phyloP scores from a whole-genome alignment of 176 grass and related monocot genomes.

The Aechmea fasciata region DNA sequence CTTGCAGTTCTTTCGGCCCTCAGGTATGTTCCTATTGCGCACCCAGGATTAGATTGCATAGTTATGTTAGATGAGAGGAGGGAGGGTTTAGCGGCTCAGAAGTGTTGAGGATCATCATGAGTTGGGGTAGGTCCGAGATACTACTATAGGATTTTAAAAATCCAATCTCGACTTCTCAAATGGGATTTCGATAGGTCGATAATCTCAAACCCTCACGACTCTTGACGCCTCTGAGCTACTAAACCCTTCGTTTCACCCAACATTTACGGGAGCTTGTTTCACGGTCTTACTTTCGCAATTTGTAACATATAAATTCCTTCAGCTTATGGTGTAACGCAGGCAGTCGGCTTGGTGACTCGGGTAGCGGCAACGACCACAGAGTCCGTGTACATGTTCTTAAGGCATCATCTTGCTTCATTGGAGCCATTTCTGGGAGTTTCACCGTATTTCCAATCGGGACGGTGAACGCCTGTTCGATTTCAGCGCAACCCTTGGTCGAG shows the following conservation, averaged over 20 bases:
- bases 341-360: constrained; percentile 51
- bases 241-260: too few species aligned
- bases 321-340: constrained; percentile 31
- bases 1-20: constrained; percentile 67
- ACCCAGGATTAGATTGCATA: too few species aligned
- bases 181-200: too few species aligned
- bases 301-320: neutral
- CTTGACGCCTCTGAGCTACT: too few species aligned
- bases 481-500: too few species aligned
- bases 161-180: too few species aligned
- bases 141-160: too few species aligned
- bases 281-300: neutral
- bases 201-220: too few species aligned
- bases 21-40: constrained; percentile 25
- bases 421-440: constrained; percentile 46
- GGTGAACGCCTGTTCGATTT: neutral
- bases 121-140: too few species aligned
- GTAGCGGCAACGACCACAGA: constrained; percentile 50
- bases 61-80: too few species aligned
- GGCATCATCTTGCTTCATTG: constrained; percentile 46
- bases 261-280: neutral
- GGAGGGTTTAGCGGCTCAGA: too few species aligned
- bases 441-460: constrained; percentile 48
- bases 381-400: constrained; percentile 57
- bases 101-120: too few species aligned